phyloP scores from a whole-genome alignment of 768 basidiomycete species.

The Arthromyces matolae region DNA sequence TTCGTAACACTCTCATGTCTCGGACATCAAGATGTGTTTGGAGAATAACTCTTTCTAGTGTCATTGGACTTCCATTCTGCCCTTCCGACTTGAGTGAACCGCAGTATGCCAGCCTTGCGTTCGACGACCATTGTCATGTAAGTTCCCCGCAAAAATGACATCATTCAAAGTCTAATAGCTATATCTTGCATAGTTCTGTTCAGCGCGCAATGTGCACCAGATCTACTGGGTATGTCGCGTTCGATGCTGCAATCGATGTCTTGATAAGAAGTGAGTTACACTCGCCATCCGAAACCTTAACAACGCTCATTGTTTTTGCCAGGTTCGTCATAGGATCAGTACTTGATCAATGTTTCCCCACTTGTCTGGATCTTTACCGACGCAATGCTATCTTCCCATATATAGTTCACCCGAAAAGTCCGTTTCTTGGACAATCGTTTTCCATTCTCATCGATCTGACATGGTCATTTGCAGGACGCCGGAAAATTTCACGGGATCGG shows the following conservation, averaged over 20 bases:
- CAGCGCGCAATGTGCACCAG: conserved; percentile 24
- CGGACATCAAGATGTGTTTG: conserved; percentile 29
- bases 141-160: not conserved
- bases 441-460: not conserved
- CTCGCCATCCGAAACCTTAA: not conserved
- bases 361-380: conserved; percentile 22
- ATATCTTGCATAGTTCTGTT: conserved; percentile 27
- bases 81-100: conserved; percentile 35
- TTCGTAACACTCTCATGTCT: conserved; percentile 32
- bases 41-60: conserved; percentile 22
- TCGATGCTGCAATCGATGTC: conserved; percentile 34
- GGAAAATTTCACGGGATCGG: conserved; percentile 13
- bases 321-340: conserved; percentile 30
- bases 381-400: conserved; percentile 30
- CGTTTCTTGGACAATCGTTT: conserved; percentile 9
- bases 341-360: conserved; percentile 22
- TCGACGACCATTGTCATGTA: conserved; percentile 24
- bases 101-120: conserved; percentile 33
- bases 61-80: conserved; percentile 29
- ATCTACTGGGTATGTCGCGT: conserved; percentile 35
- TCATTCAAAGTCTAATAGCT: not conserved
- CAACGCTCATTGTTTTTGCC: not conserved
- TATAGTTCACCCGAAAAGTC: conserved; percentile 19
- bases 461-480: conserved; percentile 11
- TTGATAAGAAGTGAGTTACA: conserved; percentile 27